phyloP scores from a whole-genome alignment of 2,329 filamentous ascomycete species.

The Diatrype stigma region DNA sequence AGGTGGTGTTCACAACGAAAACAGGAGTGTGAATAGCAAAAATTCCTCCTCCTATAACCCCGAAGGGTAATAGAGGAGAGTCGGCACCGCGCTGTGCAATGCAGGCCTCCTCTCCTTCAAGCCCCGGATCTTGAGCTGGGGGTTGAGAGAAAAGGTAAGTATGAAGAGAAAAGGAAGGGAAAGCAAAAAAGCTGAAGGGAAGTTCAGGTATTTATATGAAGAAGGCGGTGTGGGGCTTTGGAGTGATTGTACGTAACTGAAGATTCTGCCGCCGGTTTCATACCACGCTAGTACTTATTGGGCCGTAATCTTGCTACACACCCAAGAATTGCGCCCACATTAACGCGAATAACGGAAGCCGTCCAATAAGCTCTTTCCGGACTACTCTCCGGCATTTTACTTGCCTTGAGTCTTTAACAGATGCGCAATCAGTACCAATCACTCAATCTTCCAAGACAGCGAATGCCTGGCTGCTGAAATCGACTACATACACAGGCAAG shows the following conservation, averaged over 20 bases:
- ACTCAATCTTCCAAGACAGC: no score
- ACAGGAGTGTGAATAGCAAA: slow-evolving; percentile 36
- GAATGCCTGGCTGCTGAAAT: no score
- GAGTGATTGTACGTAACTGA: slow-evolving; percentile 13
- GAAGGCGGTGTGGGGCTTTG: slow-evolving; percentile 2
- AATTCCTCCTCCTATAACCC: slow-evolving; percentile 48
- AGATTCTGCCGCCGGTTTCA: slow-evolving; percentile 1
- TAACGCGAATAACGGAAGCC: no score
- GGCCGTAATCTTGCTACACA: no score
- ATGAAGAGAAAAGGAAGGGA: slow-evolving; percentile 39
- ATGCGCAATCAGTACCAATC: no score
- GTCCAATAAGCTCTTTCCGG: no score
- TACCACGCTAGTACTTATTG: neutral
- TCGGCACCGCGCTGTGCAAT: slow-evolving; percentile 51
- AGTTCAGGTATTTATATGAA: slow-evolving; percentile 15
- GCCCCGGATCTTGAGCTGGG: slow-evolving; percentile 40
- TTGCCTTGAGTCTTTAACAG: no score
- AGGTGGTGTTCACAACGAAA: slow-evolving; percentile 42
- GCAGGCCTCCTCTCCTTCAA: slow-evolving; percentile 43
- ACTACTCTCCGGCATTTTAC: no score
- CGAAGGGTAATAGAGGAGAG: slow-evolving; percentile 47
- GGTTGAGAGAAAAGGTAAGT: slow-evolving; percentile 46
- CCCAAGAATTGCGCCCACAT: no score
- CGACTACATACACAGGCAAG: no score
- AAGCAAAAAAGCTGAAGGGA: slow-evolving; percentile 11